phyloP scores from a whole-genome alignment of 441 rosid genomes.

The California macrophylla region DNA sequence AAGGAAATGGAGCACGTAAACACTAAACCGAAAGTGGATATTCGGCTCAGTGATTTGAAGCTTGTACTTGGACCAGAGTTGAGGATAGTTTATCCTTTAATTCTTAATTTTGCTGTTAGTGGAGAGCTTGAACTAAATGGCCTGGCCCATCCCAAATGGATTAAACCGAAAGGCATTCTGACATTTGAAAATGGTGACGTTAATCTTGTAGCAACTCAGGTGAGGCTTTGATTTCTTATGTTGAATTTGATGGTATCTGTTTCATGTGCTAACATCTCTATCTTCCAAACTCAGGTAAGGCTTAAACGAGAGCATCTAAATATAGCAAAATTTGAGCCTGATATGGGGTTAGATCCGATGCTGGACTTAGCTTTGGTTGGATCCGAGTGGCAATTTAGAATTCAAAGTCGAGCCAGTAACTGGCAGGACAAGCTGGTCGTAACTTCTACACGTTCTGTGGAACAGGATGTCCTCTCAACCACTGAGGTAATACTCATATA shows the following conservation, averaged over 20 bases:
- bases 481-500: constrained; percentile 50
- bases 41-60: constrained; percentile 82
- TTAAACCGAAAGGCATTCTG: constrained; percentile 82
- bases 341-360: constrained; percentile 80
- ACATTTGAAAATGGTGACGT: constrained; percentile 94
- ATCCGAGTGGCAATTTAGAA: constrained; percentile 94
- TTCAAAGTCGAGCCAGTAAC: constrained; percentile 92
- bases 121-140: constrained; percentile 94
- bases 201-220: constrained; percentile 97
- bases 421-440: constrained; percentile 96
- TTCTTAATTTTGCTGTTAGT: constrained; percentile 84
- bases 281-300: constrained; percentile 54
- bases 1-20: constrained; percentile 60
- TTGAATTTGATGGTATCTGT: not conserved
- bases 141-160: constrained; percentile 77
- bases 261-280: not conserved
- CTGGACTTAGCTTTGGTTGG: constrained; percentile 94
- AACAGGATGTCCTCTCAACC: constrained; percentile 90
- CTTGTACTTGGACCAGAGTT: constrained; percentile 91
- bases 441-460: constrained; percentile 85
- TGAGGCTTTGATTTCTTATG: constrained; percentile 22
- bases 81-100: constrained; percentile 87
- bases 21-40: constrained; percentile 70
- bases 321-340: constrained; percentile 89
- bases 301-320: constrained; percentile 89